Conservation (phyloP, 1,139 yeast species). For the Geotrichum klebahnii region DNA sequence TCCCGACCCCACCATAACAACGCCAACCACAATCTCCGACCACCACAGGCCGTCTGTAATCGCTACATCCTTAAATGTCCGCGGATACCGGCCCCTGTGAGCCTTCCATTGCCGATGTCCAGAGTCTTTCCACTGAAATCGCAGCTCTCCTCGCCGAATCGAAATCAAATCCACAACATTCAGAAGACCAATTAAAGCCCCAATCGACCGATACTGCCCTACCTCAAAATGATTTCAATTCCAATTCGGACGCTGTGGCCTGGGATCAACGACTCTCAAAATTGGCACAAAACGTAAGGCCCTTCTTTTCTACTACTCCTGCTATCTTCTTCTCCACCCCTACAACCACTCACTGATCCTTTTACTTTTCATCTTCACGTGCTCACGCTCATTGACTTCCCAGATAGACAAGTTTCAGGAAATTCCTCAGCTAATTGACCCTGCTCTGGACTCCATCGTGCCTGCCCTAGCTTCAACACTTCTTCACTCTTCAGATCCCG, state of each 20-base stretch:
- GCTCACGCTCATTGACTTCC: not conserved
- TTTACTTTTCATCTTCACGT: not conserved
- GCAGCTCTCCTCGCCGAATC: not conserved
- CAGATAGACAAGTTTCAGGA: constrained; percentile 32
- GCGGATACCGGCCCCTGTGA: too few relatives aligned
- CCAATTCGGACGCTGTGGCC: too few relatives aligned
- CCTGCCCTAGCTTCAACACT: constrained; percentile 23
- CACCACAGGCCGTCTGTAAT: too few relatives aligned
- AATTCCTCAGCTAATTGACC: constrained; percentile 40
- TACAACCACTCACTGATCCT: not conserved
- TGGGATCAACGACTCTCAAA: too few relatives aligned
- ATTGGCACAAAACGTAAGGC: not conserved
- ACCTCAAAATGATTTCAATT: too few relatives aligned
- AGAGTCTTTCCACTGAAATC: not conserved
- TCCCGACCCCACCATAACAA: too few relatives aligned
- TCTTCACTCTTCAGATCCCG: constrained; percentile 5
- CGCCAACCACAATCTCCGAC: too few relatives aligned
- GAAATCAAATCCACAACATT: too few relatives aligned
- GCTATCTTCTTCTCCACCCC: not conserved
- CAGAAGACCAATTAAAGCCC: not conserved
- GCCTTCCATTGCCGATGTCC: constrained; percentile 1
- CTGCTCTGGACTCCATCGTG: constrained; percentile 29
- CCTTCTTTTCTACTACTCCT: not conserved
- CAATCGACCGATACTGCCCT: not conserved
- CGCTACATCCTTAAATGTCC: too few relatives aligned